Percentiles rank a stretch among this genome's conserved stretches.
These are phyloP conservation scores for Termitomyces sp. DNA, from an alignment of 768 basidiomycete species.

Conservation along the genomic window DNA sequence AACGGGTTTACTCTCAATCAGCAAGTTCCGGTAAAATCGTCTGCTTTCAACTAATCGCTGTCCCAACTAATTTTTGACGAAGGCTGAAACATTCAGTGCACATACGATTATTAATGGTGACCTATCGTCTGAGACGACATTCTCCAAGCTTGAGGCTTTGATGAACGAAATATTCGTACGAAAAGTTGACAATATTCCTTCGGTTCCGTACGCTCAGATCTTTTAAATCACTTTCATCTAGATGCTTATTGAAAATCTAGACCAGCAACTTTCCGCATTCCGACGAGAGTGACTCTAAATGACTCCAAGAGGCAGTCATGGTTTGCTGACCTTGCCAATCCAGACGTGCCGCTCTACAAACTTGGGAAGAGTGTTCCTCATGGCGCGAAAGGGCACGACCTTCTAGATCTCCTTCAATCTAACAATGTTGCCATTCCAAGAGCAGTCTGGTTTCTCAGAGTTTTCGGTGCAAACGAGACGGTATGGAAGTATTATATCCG, in stretches of 20 bases:
- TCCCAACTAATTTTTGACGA: neutral
- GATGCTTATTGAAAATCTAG: slow-evolving; percentile 26
- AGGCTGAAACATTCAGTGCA: slow-evolving; percentile 65
- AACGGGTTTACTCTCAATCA: slow-evolving; percentile 52
- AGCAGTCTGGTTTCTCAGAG: slow-evolving; percentile 84
- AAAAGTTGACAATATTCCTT: slow-evolving; percentile 47
- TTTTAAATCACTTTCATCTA: neutral
- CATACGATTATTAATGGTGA: slow-evolving; percentile 46
- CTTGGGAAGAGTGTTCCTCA: slow-evolving; percentile 84
- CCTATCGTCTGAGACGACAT: slow-evolving; percentile 44
- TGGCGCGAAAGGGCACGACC: slow-evolving; percentile 79
- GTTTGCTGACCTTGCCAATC: slow-evolving; percentile 80
- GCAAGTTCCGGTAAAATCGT: slow-evolving; percentile 51
- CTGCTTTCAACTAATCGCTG: neutral
- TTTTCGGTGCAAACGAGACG: slow-evolving; percentile 84
- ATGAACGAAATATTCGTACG: slow-evolving; percentile 74
- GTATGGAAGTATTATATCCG: slow-evolving; percentile 27
- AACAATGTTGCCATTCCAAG: slow-evolving; percentile 75
- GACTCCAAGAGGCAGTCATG: slow-evolving; percentile 76
- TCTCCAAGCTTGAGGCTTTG: slow-evolving; percentile 62
- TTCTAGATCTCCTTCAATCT: slow-evolving; percentile 72
- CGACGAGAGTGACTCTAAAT: slow-evolving; percentile 76
- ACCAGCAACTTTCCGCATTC: slow-evolving; percentile 68
- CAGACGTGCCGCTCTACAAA: slow-evolving; percentile 74
- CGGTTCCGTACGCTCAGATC: slow-evolving; percentile 53